Evolutionary conservation across 2,329 filamentous ascomycete species (phyloP).

Genomic region (Nothophoma quercina): DNA sequence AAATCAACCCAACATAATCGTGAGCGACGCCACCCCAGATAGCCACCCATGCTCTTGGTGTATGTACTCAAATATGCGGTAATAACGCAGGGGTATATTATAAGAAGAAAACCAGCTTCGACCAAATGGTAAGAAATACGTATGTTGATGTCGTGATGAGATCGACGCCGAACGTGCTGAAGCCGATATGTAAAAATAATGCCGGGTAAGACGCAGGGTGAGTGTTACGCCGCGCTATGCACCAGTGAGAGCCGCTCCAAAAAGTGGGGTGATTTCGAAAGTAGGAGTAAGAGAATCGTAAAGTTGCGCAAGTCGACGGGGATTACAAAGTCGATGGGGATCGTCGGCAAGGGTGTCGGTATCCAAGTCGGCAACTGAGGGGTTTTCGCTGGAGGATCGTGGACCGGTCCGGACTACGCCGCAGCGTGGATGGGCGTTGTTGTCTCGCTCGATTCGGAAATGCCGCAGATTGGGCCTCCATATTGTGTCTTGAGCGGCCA

Average conservation of each 20-base stretch:
- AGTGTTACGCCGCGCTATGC: slow-evolving; percentile 19
- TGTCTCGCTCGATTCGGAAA: slow-evolving; percentile 33
- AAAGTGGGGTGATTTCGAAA: background rate
- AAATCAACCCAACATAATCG: background rate
- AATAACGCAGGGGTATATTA: slow-evolving; percentile 14
- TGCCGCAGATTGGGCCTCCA: slow-evolving; percentile 18
- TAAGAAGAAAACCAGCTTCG: background rate
- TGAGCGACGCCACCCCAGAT: background rate
- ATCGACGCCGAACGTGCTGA: background rate
- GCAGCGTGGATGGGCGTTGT: slow-evolving; percentile 27
- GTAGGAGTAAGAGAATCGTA: slow-evolving; percentile 1
- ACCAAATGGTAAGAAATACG: background rate
- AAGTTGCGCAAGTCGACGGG: slow-evolving; percentile 4
- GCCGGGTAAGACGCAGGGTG: background rate
- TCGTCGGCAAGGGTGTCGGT: slow-evolving; percentile 10
- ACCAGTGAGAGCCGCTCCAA: slow-evolving; percentile 4
- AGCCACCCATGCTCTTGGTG: slow-evolving; percentile 8
- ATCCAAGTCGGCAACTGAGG: slow-evolving; percentile 12
- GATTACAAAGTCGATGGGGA: background rate
- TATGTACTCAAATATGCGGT: slow-evolving; percentile 10
- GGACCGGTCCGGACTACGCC: slow-evolving; percentile 17
- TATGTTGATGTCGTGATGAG: background rate
- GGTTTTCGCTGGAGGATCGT: slow-evolving; percentile 2
- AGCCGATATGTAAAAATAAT: background rate
- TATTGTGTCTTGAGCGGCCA: slow-evolving; percentile 36